These are phyloP conservation scores for Fusarium tanahbumbuense DNA, from an alignment of 2,329 filamentous ascomycete genomes.

Conservation along the genomic window DNA sequence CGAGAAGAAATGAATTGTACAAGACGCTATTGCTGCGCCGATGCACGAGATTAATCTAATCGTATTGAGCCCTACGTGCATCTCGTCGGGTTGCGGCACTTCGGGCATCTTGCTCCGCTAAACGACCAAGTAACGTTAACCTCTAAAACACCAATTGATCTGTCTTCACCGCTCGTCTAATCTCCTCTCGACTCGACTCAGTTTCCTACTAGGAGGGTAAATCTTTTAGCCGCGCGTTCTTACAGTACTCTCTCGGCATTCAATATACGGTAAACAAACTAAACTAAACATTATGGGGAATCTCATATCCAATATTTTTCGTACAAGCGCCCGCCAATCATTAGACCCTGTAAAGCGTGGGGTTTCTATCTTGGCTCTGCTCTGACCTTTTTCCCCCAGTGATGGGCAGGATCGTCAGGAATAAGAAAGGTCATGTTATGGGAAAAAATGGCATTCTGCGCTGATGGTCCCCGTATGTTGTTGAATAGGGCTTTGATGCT, in stretches of 20 bases:
- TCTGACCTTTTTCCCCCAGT: constrained; percentile 11
- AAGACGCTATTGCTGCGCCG: constrained; percentile 10
- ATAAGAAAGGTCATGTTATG: constrained; percentile 22
- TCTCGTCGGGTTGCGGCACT: neutral
- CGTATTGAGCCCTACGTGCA: constrained; percentile 16
- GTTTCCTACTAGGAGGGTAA: neutral
- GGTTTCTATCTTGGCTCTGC: constrained; percentile 6
- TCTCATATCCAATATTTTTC: neutral
- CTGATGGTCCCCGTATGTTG: neutral
- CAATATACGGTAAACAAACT: constrained; percentile 3
- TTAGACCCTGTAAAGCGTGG: constrained; percentile 23
- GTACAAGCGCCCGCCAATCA: constrained; percentile 31
- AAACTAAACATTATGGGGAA: neutral
- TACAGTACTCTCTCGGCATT: constrained; percentile 1
- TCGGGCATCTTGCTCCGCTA: constrained; percentile 17
- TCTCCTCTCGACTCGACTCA: neutral
- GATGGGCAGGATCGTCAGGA: constrained; percentile 15
- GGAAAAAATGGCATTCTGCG: neutral
- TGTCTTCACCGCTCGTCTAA: constrained; percentile 27
- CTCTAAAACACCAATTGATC: neutral
- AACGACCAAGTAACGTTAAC: neutral
- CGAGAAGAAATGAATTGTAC: neutral
- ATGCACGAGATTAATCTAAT: constrained; percentile 12
- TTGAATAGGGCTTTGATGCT: neutral
- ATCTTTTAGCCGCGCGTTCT: constrained; percentile 4